Evolutionary conservation across 2,329 filamentous ascomycete species (phyloP), one percentile per base, ranked within the genome.

Genomic region (Tolypocladium capitatum): DNA sequence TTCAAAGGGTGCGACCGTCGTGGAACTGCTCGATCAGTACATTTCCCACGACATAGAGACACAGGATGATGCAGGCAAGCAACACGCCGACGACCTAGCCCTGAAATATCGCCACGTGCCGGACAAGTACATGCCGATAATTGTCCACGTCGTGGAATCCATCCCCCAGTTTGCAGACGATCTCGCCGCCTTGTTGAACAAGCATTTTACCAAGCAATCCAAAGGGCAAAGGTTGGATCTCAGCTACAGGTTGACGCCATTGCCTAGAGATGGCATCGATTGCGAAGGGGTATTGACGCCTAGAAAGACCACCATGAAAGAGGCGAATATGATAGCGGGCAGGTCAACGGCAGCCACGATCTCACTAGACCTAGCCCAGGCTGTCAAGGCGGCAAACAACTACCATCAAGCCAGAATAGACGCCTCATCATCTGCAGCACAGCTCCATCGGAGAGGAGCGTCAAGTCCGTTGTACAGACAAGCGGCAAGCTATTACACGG

Each of bases 391-490:
- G 10, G 58, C 59, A 14, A 56, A 59, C 30, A 53, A 55, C 14
- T 56, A 62, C 33, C 53, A 59, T 31, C 60, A 61, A 36, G 60
- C 62, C 9, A 56, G 57, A 20, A 58, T 59, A 28, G 60, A 65
- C 21, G 64, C 65, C 42, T 46, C 56, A 30, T 53, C 59, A 7
- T 64, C 68, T 0, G 73, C 72, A 0, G 56, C 65, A 1, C 61
- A 67, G 5, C 65, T 73, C 21, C 66, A 61, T 49, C 68, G 67
- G 32, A 68, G 68, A 16, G 73, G 75, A 21, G 81, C 76, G 55
- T 89, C 86, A 0, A 79, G 88, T 51, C 82, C 74, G 0, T 68
- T 91, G 3, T 89, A 86, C 69, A 78, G 81, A 21, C 84, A 82
- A 49, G 90, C 79, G 1, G 86, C 86, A 9, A 80, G 75, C 0